Evolutionary conservation across 331 rosid genomes (phyloP), one percentile per base, ranked within the genome.

Genomic region (Arachis monticola): DNA sequence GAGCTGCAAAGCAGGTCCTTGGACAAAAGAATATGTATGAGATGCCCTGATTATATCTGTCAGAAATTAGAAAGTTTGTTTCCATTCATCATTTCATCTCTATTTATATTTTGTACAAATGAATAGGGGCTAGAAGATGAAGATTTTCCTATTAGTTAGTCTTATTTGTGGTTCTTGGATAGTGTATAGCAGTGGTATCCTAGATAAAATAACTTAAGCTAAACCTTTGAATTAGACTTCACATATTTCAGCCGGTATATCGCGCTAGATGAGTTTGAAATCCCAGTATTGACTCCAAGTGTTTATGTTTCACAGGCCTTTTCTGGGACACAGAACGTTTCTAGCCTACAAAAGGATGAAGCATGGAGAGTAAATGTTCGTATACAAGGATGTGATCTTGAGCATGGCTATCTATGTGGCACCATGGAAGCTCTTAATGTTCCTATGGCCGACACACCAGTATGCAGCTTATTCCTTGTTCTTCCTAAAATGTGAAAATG

Each of bases 371-470:
- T 92, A 67, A 92, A 95, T 82, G 97, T 95, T 52, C 82, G 89
- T 56, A 88, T 95, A 74, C 99, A 95, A 81, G 99, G 99, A 70
- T 88, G 93, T 74, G 99, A 95, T 83, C 97, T 90, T 63, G 96
- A 92, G 70, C 90, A 92, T 78, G 99, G 99, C 72, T 95, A 92
- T 84, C 90, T 95, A 5, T 95, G 97, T 70, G 97, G 99, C 60
- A 90, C 93, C 77, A 92, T 95, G 99, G 99, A 95, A 85, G 97
- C 99, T 51, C 97, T 92, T 68, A 95, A 95, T 81, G 96, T 95
- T 83, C 97, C 99, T 31, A 87, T 92, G 97, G 97, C 99, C n/a
- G 99, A 92, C 81, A 95, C 99, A 6, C 97, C 97, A 0, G 97
- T 92, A 78, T 86, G 91, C 74, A 53, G 47, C 74, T 75, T 75